Evolutionary conservation across 2,329 filamentous ascomycete species (phyloP), one percentile per base, ranked within the genome.

Genomic region (Alternaria sp.): DNA sequence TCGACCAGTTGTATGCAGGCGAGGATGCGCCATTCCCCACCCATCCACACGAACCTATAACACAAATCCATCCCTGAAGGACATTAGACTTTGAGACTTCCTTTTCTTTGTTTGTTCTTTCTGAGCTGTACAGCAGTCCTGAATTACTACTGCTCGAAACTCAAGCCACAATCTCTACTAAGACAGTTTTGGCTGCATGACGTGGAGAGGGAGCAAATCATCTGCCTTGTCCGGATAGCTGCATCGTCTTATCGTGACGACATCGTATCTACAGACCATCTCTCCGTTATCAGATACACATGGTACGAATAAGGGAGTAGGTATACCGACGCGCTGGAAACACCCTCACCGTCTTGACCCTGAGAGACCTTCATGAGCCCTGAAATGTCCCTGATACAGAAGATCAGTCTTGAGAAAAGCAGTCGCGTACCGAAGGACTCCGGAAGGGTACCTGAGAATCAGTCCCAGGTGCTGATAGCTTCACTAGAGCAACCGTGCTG

Each of bases 321-420:
- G 20, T 9, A 14, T 10, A 14, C 46, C 20, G 32, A 12, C 8
- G 34, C 25, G 32, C 46, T 32, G 32, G 27, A 22, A 30, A 18
- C 18, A 36, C 30, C 7, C 46, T 22, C 20, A 49, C 30, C 20
- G 20, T 50, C 22, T 50, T 50, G 46, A 36, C 46, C 46, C 46
- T 50, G 46, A 50, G 46, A 50, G 46, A 38, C 46, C 30, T 25
- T 16, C 20, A 22, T 36, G 46, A 50, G 20, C 30, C 46, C 46
- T 50, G 5, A 9, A 27, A 34, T 36, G 32, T 32, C 46, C 46
- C 30, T 50, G 32, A n/a, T 36, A 50, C 5, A 38, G 30, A 36
- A 36, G 30, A 34, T 49, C 18, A 38, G 25, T 22, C 28, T 41
- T 41, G 32, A 51, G 40, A 57, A 60, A 60, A 57, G 43, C 48